phyloP scores from a whole-genome alignment of 1,139 yeast genomes.

The Trichomonascaceae sp. region DNA sequence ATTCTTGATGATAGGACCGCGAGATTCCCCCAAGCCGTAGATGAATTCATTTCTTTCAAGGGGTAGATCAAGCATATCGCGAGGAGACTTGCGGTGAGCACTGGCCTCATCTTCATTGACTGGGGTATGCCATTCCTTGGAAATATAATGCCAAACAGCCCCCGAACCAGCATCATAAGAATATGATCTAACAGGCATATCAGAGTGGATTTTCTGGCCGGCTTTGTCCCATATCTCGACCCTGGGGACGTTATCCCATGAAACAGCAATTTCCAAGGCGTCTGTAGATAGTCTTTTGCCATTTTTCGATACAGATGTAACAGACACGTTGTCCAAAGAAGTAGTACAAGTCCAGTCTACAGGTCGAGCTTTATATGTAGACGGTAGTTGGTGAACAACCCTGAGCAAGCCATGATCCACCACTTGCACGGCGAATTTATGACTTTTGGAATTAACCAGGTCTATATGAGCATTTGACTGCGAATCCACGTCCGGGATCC shows the following conservation, averaged over 20 bases:
- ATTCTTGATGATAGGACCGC: slow-evolving; percentile 10
- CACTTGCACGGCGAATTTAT: slow-evolving; percentile 9
- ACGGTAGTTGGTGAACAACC: slow-evolving; percentile 10
- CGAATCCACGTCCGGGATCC: slow-evolving; percentile 1
- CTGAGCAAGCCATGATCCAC: slow-evolving; percentile 9
- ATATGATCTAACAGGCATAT: slow-evolving; percentile 8
- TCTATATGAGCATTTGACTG: slow-evolving; percentile 1
- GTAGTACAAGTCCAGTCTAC: slow-evolving; percentile 6
- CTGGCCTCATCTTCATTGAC: slow-evolving; percentile 12
- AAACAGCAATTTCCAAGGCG: slow-evolving; percentile 3
- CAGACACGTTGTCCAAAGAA: neutral
- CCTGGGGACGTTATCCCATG: slow-evolving; percentile 2
- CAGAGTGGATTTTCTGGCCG: slow-evolving; percentile 6
- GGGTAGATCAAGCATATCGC: slow-evolving; percentile 5
- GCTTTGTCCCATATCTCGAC: slow-evolving; percentile 3
- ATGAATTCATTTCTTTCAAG: slow-evolving; percentile 9
- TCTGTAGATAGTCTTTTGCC: neutral
- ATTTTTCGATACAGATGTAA: neutral
- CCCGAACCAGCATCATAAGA: slow-evolving; percentile 12
- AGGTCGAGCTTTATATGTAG: neutral
- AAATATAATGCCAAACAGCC: slow-evolving; percentile 9
- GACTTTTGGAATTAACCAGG: slow-evolving; percentile 2
- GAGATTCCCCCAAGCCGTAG: slow-evolving; percentile 11
- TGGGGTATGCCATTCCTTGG: slow-evolving; percentile 10
- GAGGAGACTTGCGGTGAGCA: slow-evolving; percentile 9